These are phyloP conservation scores for Vigna mungo DNA, from an alignment of 306 rosid genomes.

Conservation along the genomic window DNA sequence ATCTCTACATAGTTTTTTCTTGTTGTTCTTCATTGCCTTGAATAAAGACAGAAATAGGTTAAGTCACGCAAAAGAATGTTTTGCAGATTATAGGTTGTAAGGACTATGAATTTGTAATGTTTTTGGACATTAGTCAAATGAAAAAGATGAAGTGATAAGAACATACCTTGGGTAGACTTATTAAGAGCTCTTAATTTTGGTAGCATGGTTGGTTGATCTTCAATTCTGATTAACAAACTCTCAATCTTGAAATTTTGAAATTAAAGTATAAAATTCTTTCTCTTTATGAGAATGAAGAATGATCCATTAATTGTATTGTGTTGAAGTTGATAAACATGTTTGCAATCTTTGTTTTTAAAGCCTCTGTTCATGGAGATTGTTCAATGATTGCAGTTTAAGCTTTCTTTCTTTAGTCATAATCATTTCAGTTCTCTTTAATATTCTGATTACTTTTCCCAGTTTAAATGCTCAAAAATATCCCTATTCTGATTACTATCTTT, in stretches of 20 bases:
- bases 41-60: neutral
- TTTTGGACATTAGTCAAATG: neutral
- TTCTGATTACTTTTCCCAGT: conserved; percentile 39
- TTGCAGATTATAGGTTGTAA: neutral
- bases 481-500: neutral
- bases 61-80: neutral
- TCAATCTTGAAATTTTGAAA: conserved; percentile 9
- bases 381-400: conserved; percentile 47
- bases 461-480: conserved; percentile 36
- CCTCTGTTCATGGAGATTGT: neutral
- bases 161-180: conserved; percentile 38
- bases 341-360: conserved; percentile 25
- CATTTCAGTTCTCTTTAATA: neutral
- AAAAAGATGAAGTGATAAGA: conserved; percentile 18
- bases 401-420: neutral
- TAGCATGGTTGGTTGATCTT: conserved; percentile 45
- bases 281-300: neutral
- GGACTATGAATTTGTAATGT: neutral
- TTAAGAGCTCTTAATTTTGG: conserved; percentile 42
- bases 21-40: too few species aligned
- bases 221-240: neutral
- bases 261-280: neutral
- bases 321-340: too few species aligned
- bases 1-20: too few species aligned
- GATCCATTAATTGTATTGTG: neutral